phyloP scores from a whole-genome alignment of 2,329 filamentous ascomycete species.

The Sphaerulina vaccinii region DNA sequence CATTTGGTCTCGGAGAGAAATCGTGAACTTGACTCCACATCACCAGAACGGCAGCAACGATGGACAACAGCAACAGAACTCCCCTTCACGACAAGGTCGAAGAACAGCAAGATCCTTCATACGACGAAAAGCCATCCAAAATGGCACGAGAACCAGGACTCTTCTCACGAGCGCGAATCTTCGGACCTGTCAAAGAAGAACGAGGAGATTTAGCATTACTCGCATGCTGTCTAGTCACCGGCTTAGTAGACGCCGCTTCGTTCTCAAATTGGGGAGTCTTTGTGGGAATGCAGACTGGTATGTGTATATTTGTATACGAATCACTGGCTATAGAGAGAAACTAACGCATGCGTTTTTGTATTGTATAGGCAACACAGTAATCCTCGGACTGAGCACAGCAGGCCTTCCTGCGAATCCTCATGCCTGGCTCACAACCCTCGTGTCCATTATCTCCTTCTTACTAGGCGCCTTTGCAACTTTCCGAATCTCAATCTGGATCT shows the following conservation, averaged over 20 bases:
- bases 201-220: conserved; percentile 38
- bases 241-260: conserved; percentile 48
- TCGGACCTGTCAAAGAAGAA: conserved; percentile 35
- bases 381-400: conserved; percentile 60
- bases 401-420: conserved; percentile 52
- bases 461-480: conserved; percentile 50
- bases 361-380: conserved; percentile 59
- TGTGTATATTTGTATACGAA: conserved; percentile 12
- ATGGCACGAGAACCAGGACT: conserved; percentile 17
- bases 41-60: too few species aligned
- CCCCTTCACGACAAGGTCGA: not conserved
- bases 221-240: conserved; percentile 48
- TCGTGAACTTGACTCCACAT: too few species aligned
- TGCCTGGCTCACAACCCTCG: conserved; percentile 55
- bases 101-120: not conserved
- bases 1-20: too few species aligned
- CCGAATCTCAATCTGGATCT: conserved; percentile 42
- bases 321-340: too few species aligned
- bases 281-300: conserved; percentile 55
- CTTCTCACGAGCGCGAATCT: conserved; percentile 29
- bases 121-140: not conserved
- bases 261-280: conserved; percentile 50
- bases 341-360: not conserved
- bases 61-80: not conserved
- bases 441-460: conserved; percentile 56